Percentiles rank a stretch among this genome's conserved stretches.
Evolutionary conservation across 2,329 filamentous ascomycete genomes (phyloP).

Genomic region (Dactylellina haptotyla): DNA sequence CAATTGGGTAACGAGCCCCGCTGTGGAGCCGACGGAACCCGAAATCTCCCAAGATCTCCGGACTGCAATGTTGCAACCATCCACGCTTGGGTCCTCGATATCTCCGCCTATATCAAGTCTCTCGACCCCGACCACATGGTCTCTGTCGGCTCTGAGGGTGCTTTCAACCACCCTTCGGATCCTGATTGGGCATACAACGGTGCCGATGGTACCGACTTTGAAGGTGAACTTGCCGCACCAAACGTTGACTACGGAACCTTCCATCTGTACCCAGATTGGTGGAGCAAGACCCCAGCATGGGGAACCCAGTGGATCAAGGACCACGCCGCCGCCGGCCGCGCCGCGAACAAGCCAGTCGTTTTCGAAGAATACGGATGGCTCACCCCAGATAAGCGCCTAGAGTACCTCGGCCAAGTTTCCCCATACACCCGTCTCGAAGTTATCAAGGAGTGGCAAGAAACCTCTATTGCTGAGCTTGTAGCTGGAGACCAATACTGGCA

Average conservation of each 20-base stretch:
- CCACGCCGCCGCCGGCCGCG: constrained; percentile 64
- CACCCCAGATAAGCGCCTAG: constrained; percentile 65
- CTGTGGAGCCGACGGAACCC: constrained; percentile 64
- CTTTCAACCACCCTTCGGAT: constrained; percentile 55
- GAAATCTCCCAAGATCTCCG: constrained; percentile 64
- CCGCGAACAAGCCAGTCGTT: constrained; percentile 66
- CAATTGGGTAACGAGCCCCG: constrained; percentile 68
- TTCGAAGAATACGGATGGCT: constrained; percentile 70
- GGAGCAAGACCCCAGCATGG: constrained; percentile 67
- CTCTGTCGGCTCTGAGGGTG: constrained; percentile 67
- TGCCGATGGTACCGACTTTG: constrained; percentile 67
- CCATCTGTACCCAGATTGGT: constrained; percentile 69
- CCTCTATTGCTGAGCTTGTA: constrained; percentile 65
- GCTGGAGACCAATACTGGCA: constrained; percentile 69
- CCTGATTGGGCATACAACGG: constrained; percentile 62
- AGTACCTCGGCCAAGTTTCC: constrained; percentile 63
- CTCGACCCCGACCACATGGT: constrained; percentile 68
- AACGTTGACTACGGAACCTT: constrained; percentile 69
- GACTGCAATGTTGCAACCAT: constrained; percentile 63
- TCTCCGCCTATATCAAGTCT: constrained; percentile 67
- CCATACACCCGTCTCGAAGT: constrained; percentile 64
- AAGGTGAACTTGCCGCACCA: constrained; percentile 64
- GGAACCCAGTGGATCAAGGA: constrained; percentile 67
- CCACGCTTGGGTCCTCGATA: constrained; percentile 66
- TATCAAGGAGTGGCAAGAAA: constrained; percentile 66